Percentiles rank a stretch among this genome's conserved stretches.
Evolutionary conservation across 768 basidiomycete species (phyloP).

Genomic region (Crassisporium funariophilum): DNA sequence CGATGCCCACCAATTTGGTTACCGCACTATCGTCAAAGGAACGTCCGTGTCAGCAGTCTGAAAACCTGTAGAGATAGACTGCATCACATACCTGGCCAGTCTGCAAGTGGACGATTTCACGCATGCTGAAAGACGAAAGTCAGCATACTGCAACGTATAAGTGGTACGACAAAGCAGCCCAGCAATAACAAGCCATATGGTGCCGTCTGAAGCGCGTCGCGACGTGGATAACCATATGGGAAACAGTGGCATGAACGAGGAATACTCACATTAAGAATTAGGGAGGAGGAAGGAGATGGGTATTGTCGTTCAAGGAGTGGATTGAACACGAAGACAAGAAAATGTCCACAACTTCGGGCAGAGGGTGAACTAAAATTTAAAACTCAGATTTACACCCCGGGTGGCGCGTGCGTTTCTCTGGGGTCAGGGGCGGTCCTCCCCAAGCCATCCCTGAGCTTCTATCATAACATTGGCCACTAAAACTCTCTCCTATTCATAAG

Average conservation of each 20-base stretch:
- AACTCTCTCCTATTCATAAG: no score
- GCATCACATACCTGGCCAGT: slow-evolving; percentile 85
- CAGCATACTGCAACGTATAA: slow-evolving; percentile 32
- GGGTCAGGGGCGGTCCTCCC: slow-evolving; percentile 22
- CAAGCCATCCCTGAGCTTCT: no score
- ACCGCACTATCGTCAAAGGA: slow-evolving; percentile 69
- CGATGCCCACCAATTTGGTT: slow-evolving; percentile 92
- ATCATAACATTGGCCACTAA: no score
- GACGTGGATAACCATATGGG: slow-evolving; percentile 13
- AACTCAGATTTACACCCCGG: slow-evolving; percentile 48
- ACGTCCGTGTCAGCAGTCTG: slow-evolving; percentile 28
- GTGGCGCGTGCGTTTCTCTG: slow-evolving; percentile 35
- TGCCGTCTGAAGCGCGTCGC: slow-evolving; percentile 19
- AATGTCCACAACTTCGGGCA: slow-evolving; percentile 40
- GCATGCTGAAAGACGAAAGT: slow-evolving; percentile 68
- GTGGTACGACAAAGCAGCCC: slow-evolving; percentile 52
- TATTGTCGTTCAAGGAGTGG: slow-evolving; percentile 46
- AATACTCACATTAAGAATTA: slow-evolving; percentile 46
- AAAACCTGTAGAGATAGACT: slow-evolving; percentile 20
- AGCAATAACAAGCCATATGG: slow-evolving; percentile 34
- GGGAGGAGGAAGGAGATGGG: slow-evolving; percentile 32
- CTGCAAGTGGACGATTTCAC: slow-evolving; percentile 99
- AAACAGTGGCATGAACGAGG: neutral
- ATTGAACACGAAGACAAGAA: slow-evolving; percentile 50
- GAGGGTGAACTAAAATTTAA: slow-evolving; percentile 42